These are phyloP conservation scores for Marasmius tenuissimus DNA, from an alignment of 1,284 basidiomycete genomes.

Conservation along the genomic window DNA sequence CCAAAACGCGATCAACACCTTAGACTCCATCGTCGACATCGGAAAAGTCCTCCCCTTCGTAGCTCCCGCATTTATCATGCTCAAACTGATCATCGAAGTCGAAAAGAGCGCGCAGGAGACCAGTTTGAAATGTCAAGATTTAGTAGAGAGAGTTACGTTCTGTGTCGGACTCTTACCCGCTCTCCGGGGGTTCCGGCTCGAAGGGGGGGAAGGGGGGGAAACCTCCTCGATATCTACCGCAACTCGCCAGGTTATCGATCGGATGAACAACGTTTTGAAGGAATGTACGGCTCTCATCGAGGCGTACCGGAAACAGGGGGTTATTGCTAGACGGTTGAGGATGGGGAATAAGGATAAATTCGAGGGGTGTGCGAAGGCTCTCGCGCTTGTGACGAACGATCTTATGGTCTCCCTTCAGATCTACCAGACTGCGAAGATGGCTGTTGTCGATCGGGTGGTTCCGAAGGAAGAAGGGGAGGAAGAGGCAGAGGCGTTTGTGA, in stretches of 20 bases:
- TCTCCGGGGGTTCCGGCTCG: too few relatives aligned
- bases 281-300: slow-evolving; percentile 28
- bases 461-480: slow-evolving; percentile 35
- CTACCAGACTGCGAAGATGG: slow-evolving; percentile 33
- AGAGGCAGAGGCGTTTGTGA: slow-evolving; percentile 31
- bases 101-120: slow-evolving; percentile 36
- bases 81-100: slow-evolving; percentile 38
- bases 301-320: slow-evolving; percentile 32
- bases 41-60: slow-evolving; percentile 35
- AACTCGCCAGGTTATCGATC: slow-evolving; percentile 28
- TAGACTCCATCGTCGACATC: slow-evolving; percentile 31
- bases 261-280: slow-evolving; percentile 21
- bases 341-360: slow-evolving; percentile 33
- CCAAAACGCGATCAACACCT: slow-evolving; percentile 27
- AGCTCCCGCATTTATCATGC: slow-evolving; percentile 35
- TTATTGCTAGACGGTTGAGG: slow-evolving; percentile 31
- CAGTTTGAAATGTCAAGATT: slow-evolving; percentile 35
- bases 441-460: too few relatives aligned
- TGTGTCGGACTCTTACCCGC: slow-evolving; percentile 36
- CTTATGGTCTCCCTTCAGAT: slow-evolving; percentile 39
- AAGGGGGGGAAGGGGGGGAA: background rate
- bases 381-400: slow-evolving; percentile 33
- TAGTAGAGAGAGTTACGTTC: slow-evolving; percentile 39
- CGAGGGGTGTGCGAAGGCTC: slow-evolving; percentile 17
- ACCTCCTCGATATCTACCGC: slow-evolving; percentile 4